Percentiles rank a stretch among this genome's conserved stretches.
Evolutionary conservation across 768 basidiomycete species (phyloP).

Genomic region (Tremella mesenterica): DNA sequence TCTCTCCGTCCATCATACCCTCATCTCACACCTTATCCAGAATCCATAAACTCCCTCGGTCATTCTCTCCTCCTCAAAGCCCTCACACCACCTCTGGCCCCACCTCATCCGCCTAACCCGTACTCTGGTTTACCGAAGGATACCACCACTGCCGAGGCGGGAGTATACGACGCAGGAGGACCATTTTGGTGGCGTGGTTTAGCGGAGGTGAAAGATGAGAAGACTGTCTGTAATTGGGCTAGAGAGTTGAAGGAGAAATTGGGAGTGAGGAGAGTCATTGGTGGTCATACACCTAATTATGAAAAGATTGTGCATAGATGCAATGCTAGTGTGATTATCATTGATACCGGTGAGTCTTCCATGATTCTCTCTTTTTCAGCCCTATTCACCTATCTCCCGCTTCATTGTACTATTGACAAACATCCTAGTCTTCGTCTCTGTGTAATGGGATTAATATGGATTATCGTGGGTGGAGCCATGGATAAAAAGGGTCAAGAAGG

Average conservation of each 20-base stretch:
- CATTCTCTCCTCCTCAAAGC: constrained; percentile 61
- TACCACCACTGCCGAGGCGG: constrained; percentile 58
- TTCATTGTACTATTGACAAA: too few species aligned
- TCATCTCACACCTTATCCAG: constrained; percentile 70
- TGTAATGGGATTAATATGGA: too few species aligned
- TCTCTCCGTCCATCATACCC: constrained; percentile 66
- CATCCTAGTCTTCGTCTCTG: too few species aligned
- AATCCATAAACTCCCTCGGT: constrained; percentile 68
- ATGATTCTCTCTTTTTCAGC: not conserved
- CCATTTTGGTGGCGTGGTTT: constrained; percentile 94
- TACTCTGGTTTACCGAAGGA: constrained; percentile 57
- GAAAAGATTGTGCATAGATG: constrained; percentile 79
- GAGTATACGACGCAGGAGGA: constrained; percentile 66
- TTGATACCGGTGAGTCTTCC: constrained; percentile 66
- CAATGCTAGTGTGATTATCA: constrained; percentile 84
- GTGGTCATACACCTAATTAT: constrained; percentile 88
- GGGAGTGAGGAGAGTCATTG: constrained; percentile 76
- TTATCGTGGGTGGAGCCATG: too few species aligned
- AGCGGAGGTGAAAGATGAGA: constrained; percentile 64
- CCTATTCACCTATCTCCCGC: not conserved
- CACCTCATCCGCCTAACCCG: constrained; percentile 69
- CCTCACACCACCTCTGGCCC: constrained; percentile 60
- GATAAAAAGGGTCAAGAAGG: too few species aligned
- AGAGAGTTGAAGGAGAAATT: constrained; percentile 62
- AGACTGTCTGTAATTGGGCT: constrained; percentile 60